These are phyloP conservation scores for Glebionis coronaria DNA, from an alignment of 129 eudicot species.

Conservation along the genomic window DNA sequence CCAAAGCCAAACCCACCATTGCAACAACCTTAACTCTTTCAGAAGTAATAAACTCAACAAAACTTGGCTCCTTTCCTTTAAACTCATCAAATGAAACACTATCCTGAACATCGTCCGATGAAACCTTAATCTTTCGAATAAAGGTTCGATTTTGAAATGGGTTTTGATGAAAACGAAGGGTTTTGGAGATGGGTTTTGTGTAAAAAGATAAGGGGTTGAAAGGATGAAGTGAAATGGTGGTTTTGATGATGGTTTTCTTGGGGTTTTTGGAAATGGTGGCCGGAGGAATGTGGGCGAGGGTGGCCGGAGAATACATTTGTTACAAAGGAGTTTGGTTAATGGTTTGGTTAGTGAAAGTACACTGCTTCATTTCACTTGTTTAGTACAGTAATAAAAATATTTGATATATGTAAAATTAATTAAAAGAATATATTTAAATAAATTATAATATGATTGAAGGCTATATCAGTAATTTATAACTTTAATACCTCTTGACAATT, in stretches of 20 bases:
- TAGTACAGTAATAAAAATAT: too few relatives aligned
- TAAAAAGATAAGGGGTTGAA: constrained; percentile 6
- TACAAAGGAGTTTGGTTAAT: neutral
- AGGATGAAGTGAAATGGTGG: constrained; percentile 12
- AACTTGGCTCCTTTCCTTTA: constrained; percentile 39
- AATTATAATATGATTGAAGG: too few relatives aligned
- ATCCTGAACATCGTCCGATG: constrained; percentile 40
- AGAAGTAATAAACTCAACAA: constrained; percentile 81
- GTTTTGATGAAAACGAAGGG: constrained; percentile 6
- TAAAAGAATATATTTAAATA: too few relatives aligned
- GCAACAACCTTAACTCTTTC: constrained; percentile 98
- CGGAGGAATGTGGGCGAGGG: constrained; percentile 27
- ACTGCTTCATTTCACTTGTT: neutral
- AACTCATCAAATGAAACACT: constrained; percentile 19
- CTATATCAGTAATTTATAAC: too few relatives aligned
- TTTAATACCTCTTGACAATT: too few relatives aligned
- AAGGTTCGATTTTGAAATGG: neutral
- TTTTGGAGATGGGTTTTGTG: constrained; percentile 14
- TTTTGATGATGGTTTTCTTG: constrained; percentile 8
- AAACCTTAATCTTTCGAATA: constrained; percentile 39
- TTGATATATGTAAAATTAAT: too few relatives aligned
- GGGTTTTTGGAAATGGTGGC: constrained; percentile 21
- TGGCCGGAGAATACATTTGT: constrained; percentile 44
- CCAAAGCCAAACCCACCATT: constrained; percentile 89
- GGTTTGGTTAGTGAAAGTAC: neutral